Evolutionary conservation across 2,329 filamentous ascomycete species (phyloP).

Genomic region (Pezicula carpinea): DNA sequence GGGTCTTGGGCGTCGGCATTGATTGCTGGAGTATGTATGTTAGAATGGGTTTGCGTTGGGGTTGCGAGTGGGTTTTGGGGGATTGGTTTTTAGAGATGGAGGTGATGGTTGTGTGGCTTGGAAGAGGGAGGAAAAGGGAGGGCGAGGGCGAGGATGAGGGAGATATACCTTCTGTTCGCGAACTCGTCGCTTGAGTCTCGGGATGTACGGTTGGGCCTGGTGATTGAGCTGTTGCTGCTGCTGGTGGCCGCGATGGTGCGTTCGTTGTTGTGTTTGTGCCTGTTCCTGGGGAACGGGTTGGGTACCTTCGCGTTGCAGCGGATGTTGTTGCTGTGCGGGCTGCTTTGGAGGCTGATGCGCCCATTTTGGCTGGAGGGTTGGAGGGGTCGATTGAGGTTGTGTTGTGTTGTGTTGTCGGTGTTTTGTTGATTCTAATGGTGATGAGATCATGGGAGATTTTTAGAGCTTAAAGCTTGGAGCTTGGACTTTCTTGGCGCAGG

Average conservation of each 20-base stretch:
- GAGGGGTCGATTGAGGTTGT: neutral
- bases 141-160: no score
- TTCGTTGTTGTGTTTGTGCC: slow-evolving; percentile 11
- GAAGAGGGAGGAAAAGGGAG: no score
- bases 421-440: no score
- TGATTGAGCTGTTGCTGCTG: slow-evolving; percentile 5
- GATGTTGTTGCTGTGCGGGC: slow-evolving; percentile 10
- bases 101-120: neutral
- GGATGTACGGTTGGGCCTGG: slow-evolving; percentile 11
- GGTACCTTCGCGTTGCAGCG: slow-evolving; percentile 24
- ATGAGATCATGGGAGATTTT: no score
- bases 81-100: slow-evolving; percentile 3
- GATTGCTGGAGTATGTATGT: slow-evolving; percentile 8
- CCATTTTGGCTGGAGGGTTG: slow-evolving; percentile 13
- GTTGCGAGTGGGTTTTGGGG: no score
- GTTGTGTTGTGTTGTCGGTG: neutral
- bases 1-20: slow-evolving; percentile 11
- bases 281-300: slow-evolving; percentile 19
- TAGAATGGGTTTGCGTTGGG: no score
- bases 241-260: neutral
- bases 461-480: no score
- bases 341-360: slow-evolving; percentile 22
- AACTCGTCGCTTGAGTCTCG: neutral
- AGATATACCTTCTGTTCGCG: slow-evolving; percentile 11
- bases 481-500: no score